Evolutionary conservation across 305 asterid genomes (phyloP).

Genomic region (Fraxinus paxiana): DNA sequence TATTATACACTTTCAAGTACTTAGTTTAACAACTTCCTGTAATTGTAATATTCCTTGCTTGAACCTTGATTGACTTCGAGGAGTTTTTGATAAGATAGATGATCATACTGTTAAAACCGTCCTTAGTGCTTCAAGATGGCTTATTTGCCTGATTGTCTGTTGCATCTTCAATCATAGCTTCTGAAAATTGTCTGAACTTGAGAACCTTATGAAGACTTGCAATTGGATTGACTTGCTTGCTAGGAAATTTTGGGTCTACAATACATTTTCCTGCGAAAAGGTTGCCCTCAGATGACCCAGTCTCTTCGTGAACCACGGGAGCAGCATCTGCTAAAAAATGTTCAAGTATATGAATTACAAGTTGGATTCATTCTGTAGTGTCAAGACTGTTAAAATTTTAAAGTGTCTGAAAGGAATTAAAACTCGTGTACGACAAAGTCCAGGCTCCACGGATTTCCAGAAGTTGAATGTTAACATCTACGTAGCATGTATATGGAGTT

Average conservation of each 20-base stretch:
- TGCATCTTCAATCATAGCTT: slow-evolving; percentile 27
- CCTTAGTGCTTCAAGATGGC: slow-evolving; percentile 7
- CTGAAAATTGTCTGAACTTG: slow-evolving; percentile 51
- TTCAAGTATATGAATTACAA: not conserved
- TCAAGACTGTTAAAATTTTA: not conserved
- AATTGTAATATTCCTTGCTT: not conserved
- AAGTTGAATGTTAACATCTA: not conserved
- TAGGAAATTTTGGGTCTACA: slow-evolving; percentile 35
- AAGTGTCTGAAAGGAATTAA: not conserved
- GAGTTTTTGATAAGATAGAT: not conserved
- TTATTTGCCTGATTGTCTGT: slow-evolving; percentile 2
- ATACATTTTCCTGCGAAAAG: slow-evolving; percentile 40
- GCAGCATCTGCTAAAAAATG: slow-evolving; percentile 38
- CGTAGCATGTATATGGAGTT: not conserved
- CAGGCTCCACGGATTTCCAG: not conserved
- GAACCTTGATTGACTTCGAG: not conserved
- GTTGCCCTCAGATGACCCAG: slow-evolving; percentile 56
- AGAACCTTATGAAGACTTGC: slow-evolving; percentile 58
- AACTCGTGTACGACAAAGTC: not conserved
- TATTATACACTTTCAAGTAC: not conserved
- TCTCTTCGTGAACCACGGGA: slow-evolving; percentile 40
- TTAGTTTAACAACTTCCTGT: not conserved
- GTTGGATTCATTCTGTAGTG: not conserved
- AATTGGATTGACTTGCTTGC: slow-evolving; percentile 53
- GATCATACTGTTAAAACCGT: not conserved